Percentiles rank a stretch among this genome's conserved stretches.
phyloP scores from a whole-genome alignment of 2,329 filamentous ascomycete genomes.

The Phyllosticta citribraziliensis region DNA sequence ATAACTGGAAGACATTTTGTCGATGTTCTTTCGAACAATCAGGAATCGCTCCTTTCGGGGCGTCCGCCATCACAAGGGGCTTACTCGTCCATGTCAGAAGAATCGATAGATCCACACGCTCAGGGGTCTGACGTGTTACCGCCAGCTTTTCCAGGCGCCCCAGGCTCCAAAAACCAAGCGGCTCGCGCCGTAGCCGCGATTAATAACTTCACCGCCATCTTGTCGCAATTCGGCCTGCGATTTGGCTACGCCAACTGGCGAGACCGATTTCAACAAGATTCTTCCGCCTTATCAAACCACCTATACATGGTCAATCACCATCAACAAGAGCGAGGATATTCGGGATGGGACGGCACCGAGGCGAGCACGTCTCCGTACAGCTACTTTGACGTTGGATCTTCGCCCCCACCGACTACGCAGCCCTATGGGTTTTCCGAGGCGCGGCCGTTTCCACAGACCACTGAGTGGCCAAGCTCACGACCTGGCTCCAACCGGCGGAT shows the following conservation, averaged over 20 bases:
- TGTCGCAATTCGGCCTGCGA: conserved; percentile 36
- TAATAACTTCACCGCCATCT: conserved; percentile 36
- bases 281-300: conserved; percentile 30
- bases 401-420: not conserved
- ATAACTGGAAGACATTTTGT: conserved; percentile 54
- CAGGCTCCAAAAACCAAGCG: conserved; percentile 23
- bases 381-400: not conserved
- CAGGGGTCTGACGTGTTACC: conserved; percentile 19
- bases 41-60: conserved; percentile 33
- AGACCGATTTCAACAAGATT: conserved; percentile 38
- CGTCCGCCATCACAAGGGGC: not conserved
- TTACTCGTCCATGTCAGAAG: conserved; percentile 17
- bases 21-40: conserved; percentile 45
- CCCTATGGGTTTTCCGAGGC: conserved; percentile 1
- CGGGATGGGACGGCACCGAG: not conserved
- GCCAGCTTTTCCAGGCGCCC: conserved; percentile 25
- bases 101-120: conserved; percentile 26
- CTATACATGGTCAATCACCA: conserved; percentile 27
- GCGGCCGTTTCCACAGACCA: not conserved
- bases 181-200: conserved; percentile 36
- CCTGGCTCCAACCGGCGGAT: conserved; percentile 1
- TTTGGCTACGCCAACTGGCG: conserved; percentile 43
- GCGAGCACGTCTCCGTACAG: conserved; percentile 5
- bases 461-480: not conserved
- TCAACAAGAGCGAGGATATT: not conserved